Evolutionary conservation across 495 filamentous ascomycete species (phyloP).

Genomic region (Clavariopsis aquatica): DNA sequence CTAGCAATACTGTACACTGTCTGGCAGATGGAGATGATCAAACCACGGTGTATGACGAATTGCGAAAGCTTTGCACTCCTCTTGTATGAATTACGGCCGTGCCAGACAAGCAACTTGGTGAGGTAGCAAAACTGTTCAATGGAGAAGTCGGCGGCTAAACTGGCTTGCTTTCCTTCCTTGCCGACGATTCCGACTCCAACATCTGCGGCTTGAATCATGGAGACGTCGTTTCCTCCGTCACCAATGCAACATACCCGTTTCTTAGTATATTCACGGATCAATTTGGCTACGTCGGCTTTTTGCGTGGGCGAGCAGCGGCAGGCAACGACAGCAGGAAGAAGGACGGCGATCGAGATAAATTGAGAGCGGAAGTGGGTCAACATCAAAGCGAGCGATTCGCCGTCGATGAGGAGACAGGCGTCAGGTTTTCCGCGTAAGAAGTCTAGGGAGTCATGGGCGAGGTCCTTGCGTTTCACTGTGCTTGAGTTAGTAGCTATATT

Average conservation of each 20-base stretch:
- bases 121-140: constrained; percentile 93
- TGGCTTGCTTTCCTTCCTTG: constrained; percentile 94
- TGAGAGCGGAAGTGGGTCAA: constrained; percentile 75
- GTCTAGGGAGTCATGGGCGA: constrained; percentile 81
- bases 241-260: constrained; percentile 96
- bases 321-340: constrained; percentile 87
- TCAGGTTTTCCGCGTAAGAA: constrained; percentile 84
- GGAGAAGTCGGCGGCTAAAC: constrained; percentile 91
- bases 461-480: constrained; percentile 65
- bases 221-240: constrained; percentile 97
- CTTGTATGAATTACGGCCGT: constrained; percentile 96
- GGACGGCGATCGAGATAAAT: constrained; percentile 87
- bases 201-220: constrained; percentile 98
- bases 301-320: constrained; percentile 97
- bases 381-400: constrained; percentile 81
- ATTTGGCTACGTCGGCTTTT: constrained; percentile 87
- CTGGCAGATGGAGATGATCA: constrained; percentile 93
- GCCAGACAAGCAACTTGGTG: constrained; percentile 97
- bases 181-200: constrained; percentile 98
- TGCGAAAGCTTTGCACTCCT: constrained; percentile 92
- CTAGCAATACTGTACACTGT: constrained; percentile 95
- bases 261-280: constrained; percentile 89
- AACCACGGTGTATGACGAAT: constrained; percentile 96
- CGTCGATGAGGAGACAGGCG: constrained; percentile 92
- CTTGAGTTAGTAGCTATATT: constrained; percentile 26